Conservation (phyloP, 805 yeast genomes). For the Wickerhamomyces sydowiorum region DNA sequence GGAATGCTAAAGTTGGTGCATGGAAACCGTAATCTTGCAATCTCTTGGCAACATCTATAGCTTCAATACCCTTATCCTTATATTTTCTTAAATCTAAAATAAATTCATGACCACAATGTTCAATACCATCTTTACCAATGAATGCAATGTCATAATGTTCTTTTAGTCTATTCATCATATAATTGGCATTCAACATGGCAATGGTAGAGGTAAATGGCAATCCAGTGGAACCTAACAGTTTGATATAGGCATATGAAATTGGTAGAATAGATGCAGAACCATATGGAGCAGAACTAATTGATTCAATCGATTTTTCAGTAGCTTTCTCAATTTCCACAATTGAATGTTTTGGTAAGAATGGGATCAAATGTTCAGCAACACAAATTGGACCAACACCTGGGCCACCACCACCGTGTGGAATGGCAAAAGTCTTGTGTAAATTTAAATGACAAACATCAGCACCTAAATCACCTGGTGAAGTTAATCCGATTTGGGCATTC, state of each 20-base stretch:
- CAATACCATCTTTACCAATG: constrained; percentile 50
- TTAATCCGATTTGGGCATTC: constrained; percentile 98
- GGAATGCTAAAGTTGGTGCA: constrained; percentile 98
- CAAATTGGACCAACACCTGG: constrained; percentile 99
- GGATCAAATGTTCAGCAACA: constrained; percentile 74
- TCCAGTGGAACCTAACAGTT: constrained; percentile 83
- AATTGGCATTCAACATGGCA: constrained; percentile 94
- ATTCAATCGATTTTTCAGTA: constrained; percentile 47
- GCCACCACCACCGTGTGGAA: constrained; percentile 99
- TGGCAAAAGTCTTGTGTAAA: constrained; percentile 94
- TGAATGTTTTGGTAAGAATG: constrained; percentile 78
- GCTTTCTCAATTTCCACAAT: constrained; percentile 41
- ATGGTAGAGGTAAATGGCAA: constrained; percentile 82
- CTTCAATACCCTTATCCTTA: constrained; percentile 78
- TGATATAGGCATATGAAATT: constrained; percentile 91
- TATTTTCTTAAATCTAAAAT: constrained; percentile 86
- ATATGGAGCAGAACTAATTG: constrained; percentile 91
- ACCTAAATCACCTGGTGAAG: constrained; percentile 96
- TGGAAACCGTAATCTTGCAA: constrained; percentile 98
- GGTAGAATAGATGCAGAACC: constrained; percentile 94
- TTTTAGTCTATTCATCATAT: constrained; percentile 78
- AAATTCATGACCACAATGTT: constrained; percentile 95
- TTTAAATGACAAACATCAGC: constrained; percentile 98
- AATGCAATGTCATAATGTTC: constrained; percentile 73
- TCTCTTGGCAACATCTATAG: constrained; percentile 94